Base-by-base conservation (phyloP, 176 grass and related monocot genomes). In the Luzula sylvatica region DNA sequence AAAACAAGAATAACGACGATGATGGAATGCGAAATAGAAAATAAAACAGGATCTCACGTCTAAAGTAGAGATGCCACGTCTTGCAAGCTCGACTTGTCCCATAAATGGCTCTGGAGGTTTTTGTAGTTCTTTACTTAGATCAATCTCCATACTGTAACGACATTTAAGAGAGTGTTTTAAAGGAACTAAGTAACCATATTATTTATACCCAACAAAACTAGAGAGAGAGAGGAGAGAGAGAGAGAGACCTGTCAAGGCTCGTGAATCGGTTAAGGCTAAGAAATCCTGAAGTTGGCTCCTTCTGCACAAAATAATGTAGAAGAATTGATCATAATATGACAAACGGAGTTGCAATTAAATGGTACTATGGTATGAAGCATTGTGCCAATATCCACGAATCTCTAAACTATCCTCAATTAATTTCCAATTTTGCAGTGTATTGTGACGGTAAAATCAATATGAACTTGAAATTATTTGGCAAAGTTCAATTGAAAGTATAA, bases 121-220 rank as follows among this genome's bases (percentile, higher is more conserved):
- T 67, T 52, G 67, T 76, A 98, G 81, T 76, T 98, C 92, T 56
- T 90, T 77, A 61, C 85, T 98, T 58, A 98, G 73, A 72, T 98
- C 92, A 69, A 90, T 72, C 23, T 98, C 85, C 46, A 98, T 52
- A 28, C 92, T 98, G 54, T 35, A 77, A 72, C 23, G 41, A 16
- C 27, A 32, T 29, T 66, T 12, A 24, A 19, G 22, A 52, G 15
- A 56, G 46, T 21, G 68, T 19, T 47, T 26, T 65, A 7, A 17
- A 8, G 11, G 15, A 44, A 56, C 26, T 26, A 55, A 51, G 15
- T 57, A 53, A 15, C n/a, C n/a, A n/a, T n/a, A n/a, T n/a, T n/a
- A n/a, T n/a, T n/a, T n/a, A n/a, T n/a, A n/a, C n/a, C n/a, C n/a
- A n/a, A n/a, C n/a, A n/a, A n/a, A n/a, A n/a, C 9, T n/a, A 62